These are phyloP conservation scores for Phaeosphaeriaceae sp. DNA, from an alignment of 2,329 filamentous ascomycete species.

Conservation along the genomic window DNA sequence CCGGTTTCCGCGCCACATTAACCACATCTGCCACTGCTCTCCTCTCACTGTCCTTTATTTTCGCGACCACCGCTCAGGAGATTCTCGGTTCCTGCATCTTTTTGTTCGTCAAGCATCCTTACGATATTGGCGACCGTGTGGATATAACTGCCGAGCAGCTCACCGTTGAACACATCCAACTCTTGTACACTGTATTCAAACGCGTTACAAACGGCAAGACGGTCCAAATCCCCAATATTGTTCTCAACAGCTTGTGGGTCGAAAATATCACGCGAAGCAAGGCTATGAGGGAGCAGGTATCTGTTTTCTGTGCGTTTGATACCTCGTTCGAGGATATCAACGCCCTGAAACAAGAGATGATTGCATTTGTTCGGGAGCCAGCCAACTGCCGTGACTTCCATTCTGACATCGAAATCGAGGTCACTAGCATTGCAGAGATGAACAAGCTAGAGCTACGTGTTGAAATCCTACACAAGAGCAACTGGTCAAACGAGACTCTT, in stretches of 20 bases:
- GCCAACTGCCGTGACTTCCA: constrained; percentile 93
- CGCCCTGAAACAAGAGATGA: constrained; percentile 81
- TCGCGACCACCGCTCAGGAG: constrained; percentile 89
- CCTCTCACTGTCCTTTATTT: constrained; percentile 95
- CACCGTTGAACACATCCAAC: constrained; percentile 89
- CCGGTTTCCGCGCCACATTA: constrained; percentile 81
- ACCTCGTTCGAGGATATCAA: constrained; percentile 91
- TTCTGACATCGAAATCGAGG: constrained; percentile 78
- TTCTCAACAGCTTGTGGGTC: constrained; percentile 90
- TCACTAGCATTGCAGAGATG: constrained; percentile 80
- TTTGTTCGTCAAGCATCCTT: constrained; percentile 97
- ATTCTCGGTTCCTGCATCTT: constrained; percentile 99
- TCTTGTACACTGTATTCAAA: constrained; percentile 91
- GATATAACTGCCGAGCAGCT: constrained; percentile 76
- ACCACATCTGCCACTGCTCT: constrained; percentile 90
- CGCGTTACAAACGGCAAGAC: constrained; percentile 82
- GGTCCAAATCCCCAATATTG: constrained; percentile 85
- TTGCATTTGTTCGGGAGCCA: constrained; percentile 78
- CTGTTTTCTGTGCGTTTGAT: constrained; percentile 81
- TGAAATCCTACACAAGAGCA: constrained; percentile 82
- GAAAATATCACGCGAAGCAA: constrained; percentile 92
- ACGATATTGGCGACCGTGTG: constrained; percentile 92
- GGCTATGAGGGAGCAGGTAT: constrained; percentile 86
- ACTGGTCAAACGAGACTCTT: constrained; percentile 73
- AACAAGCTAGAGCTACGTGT: constrained; percentile 86